Percentiles rank a stretch among this genome's conserved stretches.
Evolutionary conservation across 345 rosid species (phyloP).

Genomic region (Microthlaspi erraticum): DNA sequence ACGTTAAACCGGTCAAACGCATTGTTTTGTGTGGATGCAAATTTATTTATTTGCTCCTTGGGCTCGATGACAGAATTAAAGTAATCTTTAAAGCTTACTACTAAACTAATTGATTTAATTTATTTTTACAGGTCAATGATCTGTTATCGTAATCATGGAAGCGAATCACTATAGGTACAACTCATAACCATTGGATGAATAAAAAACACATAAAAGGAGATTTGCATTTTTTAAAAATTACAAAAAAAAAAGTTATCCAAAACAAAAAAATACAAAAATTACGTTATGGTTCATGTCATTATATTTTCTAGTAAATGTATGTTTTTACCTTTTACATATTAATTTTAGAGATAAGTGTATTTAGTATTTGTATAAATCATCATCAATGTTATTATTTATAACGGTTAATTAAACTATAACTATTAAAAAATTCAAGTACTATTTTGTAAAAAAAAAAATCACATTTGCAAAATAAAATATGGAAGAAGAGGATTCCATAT

Average conservation of each 20-base stretch:
- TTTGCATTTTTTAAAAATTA: background rate
- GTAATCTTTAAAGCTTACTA: conserved; percentile 19
- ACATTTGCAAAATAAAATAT: too few species aligned
- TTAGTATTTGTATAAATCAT: too few species aligned
- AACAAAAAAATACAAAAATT: background rate
- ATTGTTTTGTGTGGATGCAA: conserved; percentile 33
- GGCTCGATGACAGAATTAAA: conserved; percentile 27
- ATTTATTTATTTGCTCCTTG: conserved; percentile 46
- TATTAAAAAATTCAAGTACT: too few species aligned
- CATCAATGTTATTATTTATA: background rate
- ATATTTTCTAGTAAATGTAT: too few species aligned
- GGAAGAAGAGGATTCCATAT: too few species aligned
- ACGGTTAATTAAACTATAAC: too few species aligned
- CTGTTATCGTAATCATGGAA: conserved; percentile 19
- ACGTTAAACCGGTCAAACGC: conserved; percentile 38
- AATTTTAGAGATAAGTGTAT: too few species aligned
- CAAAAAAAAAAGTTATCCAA: background rate
- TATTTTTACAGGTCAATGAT: conserved; percentile 15
- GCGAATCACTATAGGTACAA: conserved; percentile 1
- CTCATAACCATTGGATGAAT: conserved; percentile 17
- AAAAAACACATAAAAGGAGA: background rate
- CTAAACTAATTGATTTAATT: conserved; percentile 3
- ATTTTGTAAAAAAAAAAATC: too few species aligned
- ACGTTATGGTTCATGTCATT: background rate
- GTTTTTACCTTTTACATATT: too few species aligned